Conservation (phyloP, 768 basidiomycete genomes). For the Leccinum disarticulatum region DNA sequence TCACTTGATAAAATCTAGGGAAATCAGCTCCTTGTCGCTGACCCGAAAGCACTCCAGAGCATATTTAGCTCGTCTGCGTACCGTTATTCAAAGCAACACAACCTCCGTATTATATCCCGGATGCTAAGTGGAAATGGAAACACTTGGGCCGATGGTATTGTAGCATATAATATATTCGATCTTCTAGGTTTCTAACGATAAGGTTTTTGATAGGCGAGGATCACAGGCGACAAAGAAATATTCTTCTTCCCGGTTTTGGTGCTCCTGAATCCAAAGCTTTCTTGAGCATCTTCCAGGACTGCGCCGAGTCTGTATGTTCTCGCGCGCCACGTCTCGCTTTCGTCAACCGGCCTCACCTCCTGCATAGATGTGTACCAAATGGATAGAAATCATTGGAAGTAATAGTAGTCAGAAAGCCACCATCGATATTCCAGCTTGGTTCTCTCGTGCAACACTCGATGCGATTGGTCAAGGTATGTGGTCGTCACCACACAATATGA, state of each 20-base stretch:
- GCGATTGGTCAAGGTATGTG: constrained; percentile 48
- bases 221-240: constrained; percentile 54
- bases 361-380: background rate
- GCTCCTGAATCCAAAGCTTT: constrained; percentile 50
- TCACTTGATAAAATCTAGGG: constrained; percentile 30
- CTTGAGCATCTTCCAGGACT: constrained; percentile 47
- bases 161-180: background rate
- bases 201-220: constrained; percentile 30
- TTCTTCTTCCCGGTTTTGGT: constrained; percentile 59
- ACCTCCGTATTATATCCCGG: constrained; percentile 21
- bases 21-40: constrained; percentile 45
- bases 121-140: constrained; percentile 36
- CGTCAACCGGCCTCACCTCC: background rate
- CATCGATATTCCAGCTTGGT: background rate
- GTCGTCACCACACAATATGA: background rate
- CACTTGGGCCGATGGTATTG: constrained; percentile 42
- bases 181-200: constrained; percentile 10
- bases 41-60: constrained; percentile 44
- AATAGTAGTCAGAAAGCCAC: background rate
- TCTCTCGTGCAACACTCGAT: constrained; percentile 5
- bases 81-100: constrained; percentile 39
- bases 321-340: background rate
- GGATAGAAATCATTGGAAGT: background rate
- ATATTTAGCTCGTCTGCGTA: constrained; percentile 46
- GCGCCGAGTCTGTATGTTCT: constrained; percentile 25